Evolutionary conservation across 345 rosid genomes (phyloP), one percentile per base, ranked within the genome.

Genomic region (Bretschneidera sinensis): DNA sequence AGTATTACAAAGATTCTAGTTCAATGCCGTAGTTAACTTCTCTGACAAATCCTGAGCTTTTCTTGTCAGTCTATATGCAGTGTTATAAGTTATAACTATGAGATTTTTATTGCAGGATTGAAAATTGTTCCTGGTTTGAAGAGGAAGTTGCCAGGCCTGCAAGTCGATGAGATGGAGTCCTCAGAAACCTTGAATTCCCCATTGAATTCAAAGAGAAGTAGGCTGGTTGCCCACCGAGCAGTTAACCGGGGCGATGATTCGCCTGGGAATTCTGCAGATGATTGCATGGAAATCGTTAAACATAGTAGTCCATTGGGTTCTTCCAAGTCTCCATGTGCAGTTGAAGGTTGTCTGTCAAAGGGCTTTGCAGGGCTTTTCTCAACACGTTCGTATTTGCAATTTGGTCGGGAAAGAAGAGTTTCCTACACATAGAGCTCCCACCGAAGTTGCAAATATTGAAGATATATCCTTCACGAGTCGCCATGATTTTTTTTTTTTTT

Each of bases 281-380:
- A 79, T 31, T 50, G 72, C 71, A 81, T 80, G 84, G 94, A 86
- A 21, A 49, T 65, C 45, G 68, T 23, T 33, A 81, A 62, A 45
- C 78, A 66, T 52, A 71, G 69, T 47, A 77, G 84, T 74, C 78
- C 90, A 4, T 47, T 65, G 54, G 69, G 94, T 48, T 79, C 75
- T 39, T 70, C 84, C 15, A 82, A 78, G 70, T 75, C 92, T 48
- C 74, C 78, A 0, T 94, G 96, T 43, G 79, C 83, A 6, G 83
- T 84, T 4, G 97, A 94, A 56, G 79, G 92, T 56, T 82, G 85
- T 81, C 79, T 94, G 51, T 83, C 96, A 0, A 83, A 73, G 82
- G 97, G 97, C 56, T 80, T 94, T 57, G 96, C 92, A 0, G 92
- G 96, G 65, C 87, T 88, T 62, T 76, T 94, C 50, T 84, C 94